Evolutionary conservation across 1,139 yeast species (phyloP).

Genomic region (Yamadazyma sp.): DNA sequence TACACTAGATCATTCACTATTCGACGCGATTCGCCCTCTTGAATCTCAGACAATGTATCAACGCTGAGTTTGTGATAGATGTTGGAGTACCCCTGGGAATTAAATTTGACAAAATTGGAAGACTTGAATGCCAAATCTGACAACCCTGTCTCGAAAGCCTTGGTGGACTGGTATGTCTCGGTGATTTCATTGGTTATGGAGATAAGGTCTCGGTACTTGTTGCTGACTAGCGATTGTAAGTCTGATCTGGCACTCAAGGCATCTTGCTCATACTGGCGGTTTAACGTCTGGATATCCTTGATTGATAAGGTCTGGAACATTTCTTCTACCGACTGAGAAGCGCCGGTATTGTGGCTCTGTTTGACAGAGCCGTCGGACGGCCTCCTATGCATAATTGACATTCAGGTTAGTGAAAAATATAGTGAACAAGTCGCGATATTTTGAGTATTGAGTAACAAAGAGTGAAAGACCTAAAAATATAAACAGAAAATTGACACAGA

Average conservation of each 20-base stretch:
- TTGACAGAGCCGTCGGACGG: neutral
- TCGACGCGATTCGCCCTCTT: slow-evolving; percentile 1
- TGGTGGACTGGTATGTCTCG: slow-evolving; percentile 47
- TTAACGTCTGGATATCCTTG: slow-evolving; percentile 34
- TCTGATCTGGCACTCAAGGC: slow-evolving; percentile 31
- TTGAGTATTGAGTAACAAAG: too few species aligned
- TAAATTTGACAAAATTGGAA: slow-evolving; percentile 31
- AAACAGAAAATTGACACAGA: too few species aligned
- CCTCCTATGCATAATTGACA: neutral
- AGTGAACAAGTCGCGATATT: neutral
- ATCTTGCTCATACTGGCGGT: slow-evolving; percentile 27
- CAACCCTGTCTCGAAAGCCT: slow-evolving; percentile 26
- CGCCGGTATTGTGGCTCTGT: neutral
- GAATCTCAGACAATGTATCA: slow-evolving; percentile 1
- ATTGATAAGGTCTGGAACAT: slow-evolving; percentile 35
- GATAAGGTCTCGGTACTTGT: slow-evolving; percentile 64
- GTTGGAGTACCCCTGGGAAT: slow-evolving; percentile 9
- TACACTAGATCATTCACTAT: slow-evolving; percentile 12
- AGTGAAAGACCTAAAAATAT: too few species aligned
- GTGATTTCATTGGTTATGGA: slow-evolving; percentile 69
- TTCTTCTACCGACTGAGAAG: slow-evolving; percentile 28
- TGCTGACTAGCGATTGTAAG: slow-evolving; percentile 60
- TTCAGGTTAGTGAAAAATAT: neutral
- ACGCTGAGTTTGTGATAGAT: neutral
- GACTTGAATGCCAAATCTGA: slow-evolving; percentile 35